Conservation (phyloP, 1,284 basidiomycete species). For the Clitocybe nebularis region DNA sequence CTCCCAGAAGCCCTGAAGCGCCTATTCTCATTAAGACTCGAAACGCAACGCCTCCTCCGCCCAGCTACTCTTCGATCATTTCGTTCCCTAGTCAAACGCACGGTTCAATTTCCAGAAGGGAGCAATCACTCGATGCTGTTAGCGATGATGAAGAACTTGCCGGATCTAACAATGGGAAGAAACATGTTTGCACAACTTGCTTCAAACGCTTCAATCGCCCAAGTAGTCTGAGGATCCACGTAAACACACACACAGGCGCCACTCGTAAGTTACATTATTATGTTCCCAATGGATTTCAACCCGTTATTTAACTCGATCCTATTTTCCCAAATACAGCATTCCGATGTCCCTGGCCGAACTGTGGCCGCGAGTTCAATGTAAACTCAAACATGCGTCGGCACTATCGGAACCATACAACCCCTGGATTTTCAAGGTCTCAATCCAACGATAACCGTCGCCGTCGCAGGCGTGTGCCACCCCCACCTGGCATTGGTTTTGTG, state of each 20-base stretch:
- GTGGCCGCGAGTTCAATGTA: constrained; percentile 72
- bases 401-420: constrained; percentile 57
- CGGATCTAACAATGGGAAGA: constrained; percentile 33
- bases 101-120: constrained; percentile 1
- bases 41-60: constrained; percentile 2
- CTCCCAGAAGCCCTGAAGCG: not conserved
- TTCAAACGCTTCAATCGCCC: constrained; percentile 73
- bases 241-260: constrained; percentile 74
- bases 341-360: constrained; percentile 68
- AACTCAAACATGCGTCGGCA: constrained; percentile 81
- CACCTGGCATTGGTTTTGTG: constrained; percentile 12
- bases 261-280: constrained; percentile 50
- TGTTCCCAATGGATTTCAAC: not conserved
- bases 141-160: constrained; percentile 28
- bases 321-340: no score
- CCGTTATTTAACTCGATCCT: no score
- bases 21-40: not conserved
- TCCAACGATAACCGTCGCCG: constrained; percentile 21
- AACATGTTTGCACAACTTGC: constrained; percentile 64
- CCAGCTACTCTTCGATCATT: constrained; percentile 19
- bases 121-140: constrained; percentile 19
- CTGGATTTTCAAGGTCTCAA: constrained; percentile 22
- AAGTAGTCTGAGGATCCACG: constrained; percentile 70
- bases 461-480: constrained; percentile 18
- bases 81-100: constrained; percentile 16